Percentiles rank a stretch among this genome's conserved stretches.
phyloP scores from a whole-genome alignment of 2,329 filamentous ascomycete species.

The Didymella sp. region DNA sequence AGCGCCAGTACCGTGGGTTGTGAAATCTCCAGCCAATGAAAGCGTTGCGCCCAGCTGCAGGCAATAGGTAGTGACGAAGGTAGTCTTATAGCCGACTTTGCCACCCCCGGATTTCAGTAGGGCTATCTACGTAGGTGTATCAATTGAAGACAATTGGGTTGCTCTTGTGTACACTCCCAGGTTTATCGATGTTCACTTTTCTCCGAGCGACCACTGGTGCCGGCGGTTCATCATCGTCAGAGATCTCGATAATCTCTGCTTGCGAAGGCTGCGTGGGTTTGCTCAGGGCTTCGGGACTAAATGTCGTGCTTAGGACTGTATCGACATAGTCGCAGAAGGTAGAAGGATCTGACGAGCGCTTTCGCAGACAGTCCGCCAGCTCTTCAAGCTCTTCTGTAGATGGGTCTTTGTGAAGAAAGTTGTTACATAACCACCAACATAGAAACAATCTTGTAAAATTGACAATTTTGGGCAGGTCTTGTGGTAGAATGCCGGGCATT shows the following conservation, averaged over 20 bases:
- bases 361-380: constrained; percentile 22
- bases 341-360: constrained; percentile 21
- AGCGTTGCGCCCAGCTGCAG: not conserved
- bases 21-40: constrained; percentile 4
- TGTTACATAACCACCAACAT: constrained; percentile 45
- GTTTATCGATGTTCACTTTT: not conserved
- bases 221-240: constrained; percentile 33
- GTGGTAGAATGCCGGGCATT: constrained; percentile 36
- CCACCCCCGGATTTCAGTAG: constrained; percentile 6
- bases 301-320: constrained; percentile 34
- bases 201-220: not conserved
- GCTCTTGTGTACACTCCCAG: not conserved
- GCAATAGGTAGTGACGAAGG: not conserved
- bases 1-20: constrained; percentile 10
- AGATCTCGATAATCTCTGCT: constrained; percentile 40
- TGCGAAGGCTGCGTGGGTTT: constrained; percentile 33
- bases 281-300: constrained; percentile 31
- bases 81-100: constrained; percentile 8
- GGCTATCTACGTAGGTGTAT: not conserved
- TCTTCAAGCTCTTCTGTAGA: constrained; percentile 24
- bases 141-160: not conserved
- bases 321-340: constrained; percentile 39
- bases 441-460: constrained; percentile 42
- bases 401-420: constrained; percentile 25
- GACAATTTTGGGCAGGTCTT: constrained; percentile 36